A percentile compares a stretch with the other conserved stretches of the same genome.
Evolutionary conservation across 345 rosid species (phyloP).

Genomic region (Brassica cretica): DNA sequence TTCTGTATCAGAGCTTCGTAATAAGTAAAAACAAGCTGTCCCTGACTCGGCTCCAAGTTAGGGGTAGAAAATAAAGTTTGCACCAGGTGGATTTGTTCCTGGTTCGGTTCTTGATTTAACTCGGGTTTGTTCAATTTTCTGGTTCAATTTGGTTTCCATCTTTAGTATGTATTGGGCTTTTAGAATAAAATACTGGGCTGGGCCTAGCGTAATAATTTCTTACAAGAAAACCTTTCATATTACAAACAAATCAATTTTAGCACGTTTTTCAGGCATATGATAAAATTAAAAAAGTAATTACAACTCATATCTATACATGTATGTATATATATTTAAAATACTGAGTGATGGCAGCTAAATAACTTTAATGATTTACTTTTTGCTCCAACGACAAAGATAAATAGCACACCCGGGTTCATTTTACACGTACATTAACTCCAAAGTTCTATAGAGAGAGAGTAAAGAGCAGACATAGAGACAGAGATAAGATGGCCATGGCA

Average conservation of each 20-base stretch:
- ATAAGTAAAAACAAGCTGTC: no score
- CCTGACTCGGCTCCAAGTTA: no score
- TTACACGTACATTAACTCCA: neutral
- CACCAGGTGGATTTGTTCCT: neutral
- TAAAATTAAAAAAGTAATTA: neutral
- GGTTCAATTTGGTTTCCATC: neutral
- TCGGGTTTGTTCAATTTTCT: neutral
- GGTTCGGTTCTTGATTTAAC: neutral
- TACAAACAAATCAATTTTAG: neutral
- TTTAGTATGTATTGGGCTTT: neutral
- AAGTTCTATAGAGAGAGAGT: neutral
- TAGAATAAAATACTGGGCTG: neutral
- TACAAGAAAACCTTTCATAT: neutral
- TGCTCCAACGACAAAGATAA: neutral
- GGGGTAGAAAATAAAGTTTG: neutral
- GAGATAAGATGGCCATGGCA: neutral
- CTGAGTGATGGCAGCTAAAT: neutral
- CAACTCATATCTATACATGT: neutral
- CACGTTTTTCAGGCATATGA: neutral
- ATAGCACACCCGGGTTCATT: neutral
- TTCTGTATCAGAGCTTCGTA: neutral
- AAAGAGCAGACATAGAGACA: neutral
- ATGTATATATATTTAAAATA: neutral
- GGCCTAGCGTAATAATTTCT: neutral
- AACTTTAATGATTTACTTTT: neutral